Evolutionary conservation across 73 alveolate genomes (phyloP).

Genomic region (Tetrahymena elliotti): DNA sequence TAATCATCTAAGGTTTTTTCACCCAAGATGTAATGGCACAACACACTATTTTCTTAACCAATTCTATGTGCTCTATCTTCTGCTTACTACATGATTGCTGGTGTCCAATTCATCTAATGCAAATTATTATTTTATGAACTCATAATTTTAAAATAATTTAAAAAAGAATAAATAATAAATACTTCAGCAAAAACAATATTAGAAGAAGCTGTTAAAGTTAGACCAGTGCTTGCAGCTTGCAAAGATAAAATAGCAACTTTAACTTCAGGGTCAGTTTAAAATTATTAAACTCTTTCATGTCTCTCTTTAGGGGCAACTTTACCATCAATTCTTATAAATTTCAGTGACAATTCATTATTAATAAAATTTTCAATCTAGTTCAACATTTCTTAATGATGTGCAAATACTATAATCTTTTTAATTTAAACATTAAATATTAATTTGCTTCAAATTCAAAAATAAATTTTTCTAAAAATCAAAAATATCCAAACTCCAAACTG

Average conservation of each 20-base stretch:
- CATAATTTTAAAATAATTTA: background rate
- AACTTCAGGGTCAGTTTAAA: slow-evolving; percentile 54
- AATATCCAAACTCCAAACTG: too few species aligned
- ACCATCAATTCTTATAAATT: slow-evolving; percentile 1
- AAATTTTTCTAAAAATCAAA: too few species aligned
- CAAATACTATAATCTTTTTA: background rate
- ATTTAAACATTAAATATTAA: too few species aligned
- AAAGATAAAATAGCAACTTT: slow-evolving; percentile 74
- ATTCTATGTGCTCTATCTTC: slow-evolving; percentile 96
- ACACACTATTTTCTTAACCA: slow-evolving; percentile 79
- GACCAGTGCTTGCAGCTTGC: slow-evolving; percentile 80
- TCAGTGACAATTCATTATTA: background rate
- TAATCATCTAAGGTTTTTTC: background rate
- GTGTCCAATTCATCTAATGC: slow-evolving; percentile 70
- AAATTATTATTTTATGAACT: background rate
- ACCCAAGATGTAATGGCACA: slow-evolving; percentile 75
- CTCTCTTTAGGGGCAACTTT: slow-evolving; percentile 48
- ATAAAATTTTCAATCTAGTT: background rate
- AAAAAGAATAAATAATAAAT: background rate
- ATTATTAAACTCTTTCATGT: slow-evolving; percentile 52
- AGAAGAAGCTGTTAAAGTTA: slow-evolving; percentile 89
- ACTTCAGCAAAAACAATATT: slow-evolving; percentile 91
- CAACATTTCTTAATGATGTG: background rate
- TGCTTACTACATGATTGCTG: slow-evolving; percentile 89
- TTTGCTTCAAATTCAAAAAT: too few species aligned